Evolutionary conservation across 345 rosid genomes (phyloP).

Genomic region (Eucalyptus sp.): DNA sequence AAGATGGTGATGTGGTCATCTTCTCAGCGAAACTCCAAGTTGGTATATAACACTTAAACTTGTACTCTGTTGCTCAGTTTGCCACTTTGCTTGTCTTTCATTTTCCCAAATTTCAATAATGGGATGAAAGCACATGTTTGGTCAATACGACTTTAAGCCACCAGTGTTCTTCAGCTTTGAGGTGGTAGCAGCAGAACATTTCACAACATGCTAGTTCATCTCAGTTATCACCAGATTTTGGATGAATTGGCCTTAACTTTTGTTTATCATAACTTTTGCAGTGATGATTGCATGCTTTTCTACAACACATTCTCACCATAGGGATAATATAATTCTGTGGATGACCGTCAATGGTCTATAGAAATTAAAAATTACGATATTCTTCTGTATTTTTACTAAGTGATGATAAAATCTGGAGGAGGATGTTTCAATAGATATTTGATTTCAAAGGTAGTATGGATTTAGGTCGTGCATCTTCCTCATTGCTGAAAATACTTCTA

Average conservation of each 20-base stretch:
- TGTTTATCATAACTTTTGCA: background rate
- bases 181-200: background rate
- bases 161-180: background rate
- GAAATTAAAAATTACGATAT: background rate
- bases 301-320: background rate
- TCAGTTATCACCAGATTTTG: background rate
- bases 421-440: background rate
- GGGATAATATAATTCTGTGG: background rate
- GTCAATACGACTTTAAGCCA: background rate
- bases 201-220: background rate
- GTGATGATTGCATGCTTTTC: background rate
- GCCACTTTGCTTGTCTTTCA: background rate
- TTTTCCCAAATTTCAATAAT: background rate
- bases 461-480: background rate
- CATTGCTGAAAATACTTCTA: background rate
- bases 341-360: background rate
- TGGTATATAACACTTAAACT: constrained; percentile 15
- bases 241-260: background rate
- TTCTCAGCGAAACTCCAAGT: constrained; percentile 87
- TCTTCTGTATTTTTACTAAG: background rate
- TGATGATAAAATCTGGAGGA: background rate
- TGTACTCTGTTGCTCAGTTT: background rate
- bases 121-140: background rate
- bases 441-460: background rate
- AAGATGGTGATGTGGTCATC: constrained; percentile 62